Evolutionary conservation across 2,329 filamentous ascomycete genomes (phyloP).

Genomic region (Malbranchea cinnamomea): DNA sequence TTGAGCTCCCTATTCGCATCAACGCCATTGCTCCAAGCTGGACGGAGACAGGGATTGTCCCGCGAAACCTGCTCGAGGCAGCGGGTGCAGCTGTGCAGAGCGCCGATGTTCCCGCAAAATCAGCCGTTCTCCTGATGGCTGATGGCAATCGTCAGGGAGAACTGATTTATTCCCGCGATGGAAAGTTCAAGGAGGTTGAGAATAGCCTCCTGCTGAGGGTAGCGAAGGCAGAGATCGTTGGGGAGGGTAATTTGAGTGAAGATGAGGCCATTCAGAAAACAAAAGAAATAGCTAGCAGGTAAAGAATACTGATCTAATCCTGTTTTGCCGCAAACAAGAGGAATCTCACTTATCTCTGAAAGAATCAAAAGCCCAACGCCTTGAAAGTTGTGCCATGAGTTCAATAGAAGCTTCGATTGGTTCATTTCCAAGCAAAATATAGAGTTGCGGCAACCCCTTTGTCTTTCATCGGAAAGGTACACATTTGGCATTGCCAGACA

Average conservation of each 20-base stretch:
- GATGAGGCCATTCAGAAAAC: too few species aligned
- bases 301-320: too few species aligned
- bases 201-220: slow-evolving; percentile 17
- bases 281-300: too few species aligned
- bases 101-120: slow-evolving; percentile 33
- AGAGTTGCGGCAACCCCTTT: too few species aligned
- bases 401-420: too few species aligned
- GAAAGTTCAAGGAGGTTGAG: slow-evolving; percentile 40
- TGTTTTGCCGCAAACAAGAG: too few species aligned
- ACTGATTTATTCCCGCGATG: slow-evolving; percentile 35
- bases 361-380: too few species aligned
- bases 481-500: too few species aligned
- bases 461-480: too few species aligned
- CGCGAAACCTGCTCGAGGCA: slow-evolving; percentile 23
- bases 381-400: too few species aligned
- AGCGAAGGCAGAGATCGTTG: not conserved
- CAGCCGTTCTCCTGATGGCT: slow-evolving; percentile 36
- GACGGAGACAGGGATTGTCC: slow-evolving; percentile 38
- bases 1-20: slow-evolving; percentile 34
- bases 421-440: too few species aligned
- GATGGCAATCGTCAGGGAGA: slow-evolving; percentile 36
- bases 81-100: slow-evolving; percentile 31
- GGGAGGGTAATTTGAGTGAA: not conserved
- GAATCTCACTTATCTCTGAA: too few species aligned
- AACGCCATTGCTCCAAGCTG: slow-evolving; percentile 43